Evolutionary conservation across 1,284 basidiomycete species (phyloP), one percentile per base, ranked within the genome.

Genomic region (Trametes pubescens): DNA sequence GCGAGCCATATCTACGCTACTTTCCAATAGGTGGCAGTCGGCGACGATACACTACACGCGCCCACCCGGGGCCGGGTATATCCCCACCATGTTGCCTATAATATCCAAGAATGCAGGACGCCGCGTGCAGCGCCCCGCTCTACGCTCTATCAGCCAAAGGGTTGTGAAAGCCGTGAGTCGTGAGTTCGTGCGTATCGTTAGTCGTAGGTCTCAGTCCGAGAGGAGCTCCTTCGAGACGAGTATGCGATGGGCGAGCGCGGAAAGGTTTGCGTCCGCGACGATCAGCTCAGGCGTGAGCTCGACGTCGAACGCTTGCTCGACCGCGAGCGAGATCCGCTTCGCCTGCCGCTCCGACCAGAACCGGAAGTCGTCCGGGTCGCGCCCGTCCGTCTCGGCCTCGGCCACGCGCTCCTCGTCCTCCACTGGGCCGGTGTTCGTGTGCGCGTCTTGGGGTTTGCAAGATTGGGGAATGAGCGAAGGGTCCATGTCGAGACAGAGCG

Each of bases 301-400:
- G 44, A 98, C 90, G 38, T 85, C 88, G 74, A 97, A 98, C 10
- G 91, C 87, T 74, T 92, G 86, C 69, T 91, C 81, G 67, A 97
- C 89, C 22, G 88, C 90, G 22, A 80, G 78, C 46, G 91, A 91
- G 70, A 99, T 98, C 51, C 93, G 86, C 76, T 89, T 89, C 29
- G 96, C 97, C 77, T 99, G 96, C 46, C 82, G 81, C 69, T 92
- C 89, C 3, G 91, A 91, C 94, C 96, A 98, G 79, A 99, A 95
- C 48, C 88, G 87, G 76, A 99, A 99, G 78, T 99, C 96, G 74
- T 99, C 96, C 0, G 88, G 86, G 73, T 97, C 93, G 52, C 82
- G 84, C 47, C 79, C 77, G 37, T 82, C 80, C 29, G 29, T 32
- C n/a, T 73, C 59, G 14, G 48, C 32, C n/a, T 43, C 54, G 13